These are phyloP conservation scores for Nigrograna mackinnonii DNA, from an alignment of 2,329 filamentous ascomycete species.

Conservation along the genomic window DNA sequence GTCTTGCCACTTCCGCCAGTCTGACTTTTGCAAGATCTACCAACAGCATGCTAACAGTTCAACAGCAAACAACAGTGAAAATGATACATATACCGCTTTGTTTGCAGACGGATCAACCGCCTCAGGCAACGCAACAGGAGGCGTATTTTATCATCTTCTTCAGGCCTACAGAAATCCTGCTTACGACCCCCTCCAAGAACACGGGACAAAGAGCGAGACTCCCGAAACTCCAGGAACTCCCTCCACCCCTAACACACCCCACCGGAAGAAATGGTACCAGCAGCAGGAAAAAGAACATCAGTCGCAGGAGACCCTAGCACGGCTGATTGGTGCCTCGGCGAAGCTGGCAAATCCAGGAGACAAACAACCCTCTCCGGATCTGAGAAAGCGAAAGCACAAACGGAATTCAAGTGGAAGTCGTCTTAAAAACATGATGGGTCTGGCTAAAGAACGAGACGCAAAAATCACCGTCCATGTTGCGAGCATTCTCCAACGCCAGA, in stretches of 20 bases:
- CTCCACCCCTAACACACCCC: not conserved
- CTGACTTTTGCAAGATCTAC: too few species aligned
- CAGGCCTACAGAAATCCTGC: conserved; percentile 30
- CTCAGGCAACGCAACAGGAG: conserved; percentile 29
- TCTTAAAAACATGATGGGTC: conserved; percentile 28
- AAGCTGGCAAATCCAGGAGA: conserved; percentile 30
- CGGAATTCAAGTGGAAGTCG: conserved; percentile 22
- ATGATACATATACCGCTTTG: not conserved
- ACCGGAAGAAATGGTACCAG: conserved; percentile 29
- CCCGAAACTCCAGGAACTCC: not conserved
- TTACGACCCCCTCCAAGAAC: conserved; percentile 16
- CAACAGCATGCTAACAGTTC: too few species aligned
- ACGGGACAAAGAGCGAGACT: conserved; percentile 13
- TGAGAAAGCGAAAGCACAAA: conserved; percentile 19
- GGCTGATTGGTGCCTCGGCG: conserved; percentile 29
- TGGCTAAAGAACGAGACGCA: conserved; percentile 50
- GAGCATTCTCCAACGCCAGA: conserved; percentile 75
- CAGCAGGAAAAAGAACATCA: conserved; percentile 22
- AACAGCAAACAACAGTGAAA: not conserved
- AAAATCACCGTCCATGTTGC: conserved; percentile 64
- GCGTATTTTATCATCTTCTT: conserved; percentile 35
- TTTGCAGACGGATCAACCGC: conserved; percentile 9
- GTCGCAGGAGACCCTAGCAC: conserved; percentile 34
- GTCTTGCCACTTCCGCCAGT: too few species aligned
- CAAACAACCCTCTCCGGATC: conserved; percentile 12